Evolutionary conservation across 2,329 filamentous ascomycete genomes (phyloP).

Genomic region (Colletotrichum shisoi): DNA sequence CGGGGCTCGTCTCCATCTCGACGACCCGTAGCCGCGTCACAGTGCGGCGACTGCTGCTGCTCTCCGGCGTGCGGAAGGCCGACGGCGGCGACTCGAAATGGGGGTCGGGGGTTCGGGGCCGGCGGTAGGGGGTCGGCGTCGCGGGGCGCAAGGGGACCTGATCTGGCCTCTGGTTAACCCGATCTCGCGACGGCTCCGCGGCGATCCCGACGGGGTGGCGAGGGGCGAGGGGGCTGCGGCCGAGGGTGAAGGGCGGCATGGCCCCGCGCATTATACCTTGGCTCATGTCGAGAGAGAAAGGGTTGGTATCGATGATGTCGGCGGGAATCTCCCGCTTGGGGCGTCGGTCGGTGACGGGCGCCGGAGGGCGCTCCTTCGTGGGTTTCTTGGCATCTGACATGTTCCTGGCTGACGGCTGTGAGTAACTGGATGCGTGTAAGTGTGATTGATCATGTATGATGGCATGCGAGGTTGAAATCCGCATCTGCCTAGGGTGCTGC

Average conservation of each 20-base stretch:
- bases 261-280: constrained; percentile 11
- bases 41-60: background rate
- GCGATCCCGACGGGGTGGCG: constrained; percentile 13
- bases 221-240: background rate
- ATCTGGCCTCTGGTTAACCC: background rate
- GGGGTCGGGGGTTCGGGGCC: background rate
- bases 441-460: background rate
- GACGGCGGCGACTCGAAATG: background rate
- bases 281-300: background rate
- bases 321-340: background rate
- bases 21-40: background rate
- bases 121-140: background rate
- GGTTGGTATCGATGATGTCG: background rate
- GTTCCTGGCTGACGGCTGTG: background rate
- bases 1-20: background rate
- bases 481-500: background rate
- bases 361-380: background rate
- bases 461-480: background rate
- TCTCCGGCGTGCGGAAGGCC: background rate
- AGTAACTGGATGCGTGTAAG: background rate
- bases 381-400: constrained; percentile 1
- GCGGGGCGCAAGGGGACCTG: background rate
- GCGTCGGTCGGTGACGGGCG: background rate
- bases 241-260: constrained; percentile 7
- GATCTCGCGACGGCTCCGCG: constrained; percentile 1